Percentiles rank a stretch among this genome's conserved stretches.
Evolutionary conservation across 2,329 filamentous ascomycete species (phyloP).

Genomic region (Colletotrichum sp.): DNA sequence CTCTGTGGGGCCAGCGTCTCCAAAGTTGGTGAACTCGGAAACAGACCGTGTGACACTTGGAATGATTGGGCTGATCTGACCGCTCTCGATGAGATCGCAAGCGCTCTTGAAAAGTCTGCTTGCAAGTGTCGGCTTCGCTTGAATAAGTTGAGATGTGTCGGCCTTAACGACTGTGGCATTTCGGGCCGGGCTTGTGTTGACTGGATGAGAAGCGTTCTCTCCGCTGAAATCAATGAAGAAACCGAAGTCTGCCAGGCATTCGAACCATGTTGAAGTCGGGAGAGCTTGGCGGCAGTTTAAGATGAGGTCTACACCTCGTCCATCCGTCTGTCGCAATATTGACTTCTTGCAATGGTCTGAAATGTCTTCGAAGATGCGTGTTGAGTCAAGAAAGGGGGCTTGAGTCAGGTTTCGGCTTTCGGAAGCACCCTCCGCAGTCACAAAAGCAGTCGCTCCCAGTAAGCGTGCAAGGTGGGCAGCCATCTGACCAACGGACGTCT

Average conservation of each 20-base stretch:
- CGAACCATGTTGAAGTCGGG: constrained; percentile 24
- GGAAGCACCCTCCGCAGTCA: constrained; percentile 27
- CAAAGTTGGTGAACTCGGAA: constrained; percentile 22
- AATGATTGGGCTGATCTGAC: background rate
- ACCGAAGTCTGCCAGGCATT: constrained; percentile 33
- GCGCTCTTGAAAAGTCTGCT: background rate
- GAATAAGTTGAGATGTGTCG: background rate
- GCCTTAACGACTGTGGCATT: background rate
- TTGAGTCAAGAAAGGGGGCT: background rate
- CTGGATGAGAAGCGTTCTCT: constrained; percentile 19
- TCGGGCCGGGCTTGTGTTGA: background rate
- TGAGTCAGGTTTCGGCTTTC: accelerated
- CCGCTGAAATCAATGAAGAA: constrained; percentile 36
- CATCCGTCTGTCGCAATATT: constrained; percentile 29
- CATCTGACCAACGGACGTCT: constrained; percentile 39
- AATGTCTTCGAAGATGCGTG: constrained; percentile 33
- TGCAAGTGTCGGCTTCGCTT: background rate
- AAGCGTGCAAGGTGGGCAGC: constrained; percentile 32
- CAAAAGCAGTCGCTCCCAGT: constrained; percentile 33
- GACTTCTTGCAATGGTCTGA: constrained; percentile 31
- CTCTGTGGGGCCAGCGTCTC: constrained; percentile 35
- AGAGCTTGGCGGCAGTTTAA: constrained; percentile 30
- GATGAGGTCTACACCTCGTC: constrained; percentile 30
- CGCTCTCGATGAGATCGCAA: background rate
- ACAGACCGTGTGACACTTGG: background rate